phyloP scores from a whole-genome alignment of 2,329 filamentous ascomycete species.

The Diaporthe citri region DNA sequence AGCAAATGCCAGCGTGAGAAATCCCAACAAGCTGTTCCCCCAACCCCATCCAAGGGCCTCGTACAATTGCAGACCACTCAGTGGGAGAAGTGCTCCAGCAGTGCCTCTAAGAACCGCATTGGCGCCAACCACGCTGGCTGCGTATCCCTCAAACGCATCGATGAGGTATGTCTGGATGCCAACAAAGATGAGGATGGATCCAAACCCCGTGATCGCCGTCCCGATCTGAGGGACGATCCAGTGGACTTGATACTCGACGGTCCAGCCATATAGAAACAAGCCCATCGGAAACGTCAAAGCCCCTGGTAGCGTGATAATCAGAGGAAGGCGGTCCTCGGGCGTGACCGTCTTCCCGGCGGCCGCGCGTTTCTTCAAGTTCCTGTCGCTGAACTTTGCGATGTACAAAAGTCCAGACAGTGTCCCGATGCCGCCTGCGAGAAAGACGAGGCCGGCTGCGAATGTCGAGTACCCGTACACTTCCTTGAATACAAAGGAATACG shows the following conservation, averaged over 20 bases:
- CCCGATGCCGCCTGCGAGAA: slow-evolving; percentile 60
- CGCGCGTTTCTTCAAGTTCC: slow-evolving; percentile 28
- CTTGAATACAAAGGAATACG: slow-evolving; percentile 49
- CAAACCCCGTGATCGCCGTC: slow-evolving; percentile 62
- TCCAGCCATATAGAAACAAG: slow-evolving; percentile 61
- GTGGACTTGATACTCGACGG: slow-evolving; percentile 51
- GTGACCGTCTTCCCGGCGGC: slow-evolving; percentile 34
- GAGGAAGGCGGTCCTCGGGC: slow-evolving; percentile 64
- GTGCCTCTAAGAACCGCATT: slow-evolving; percentile 43
- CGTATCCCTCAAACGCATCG: slow-evolving; percentile 41
- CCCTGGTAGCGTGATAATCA: slow-evolving; percentile 61
- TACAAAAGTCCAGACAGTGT: slow-evolving; percentile 52
- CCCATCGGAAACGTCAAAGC: slow-evolving; percentile 53
- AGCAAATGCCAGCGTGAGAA: slow-evolving; percentile 43
- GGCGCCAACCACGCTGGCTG: slow-evolving; percentile 44
- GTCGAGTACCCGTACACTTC: slow-evolving; percentile 46
- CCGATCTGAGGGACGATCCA: slow-evolving; percentile 67
- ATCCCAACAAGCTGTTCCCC: slow-evolving; percentile 46
- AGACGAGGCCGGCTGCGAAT: slow-evolving; percentile 49
- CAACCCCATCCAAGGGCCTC: slow-evolving; percentile 44
- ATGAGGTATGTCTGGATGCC: slow-evolving; percentile 42
- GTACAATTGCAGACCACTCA: slow-evolving; percentile 43
- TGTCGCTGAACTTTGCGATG: slow-evolving; percentile 42
- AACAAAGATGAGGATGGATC: slow-evolving; percentile 46
- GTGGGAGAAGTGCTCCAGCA: slow-evolving; percentile 39